phyloP scores from a whole-genome alignment of 345 rosid species.

The Corymbia maculata region DNA sequence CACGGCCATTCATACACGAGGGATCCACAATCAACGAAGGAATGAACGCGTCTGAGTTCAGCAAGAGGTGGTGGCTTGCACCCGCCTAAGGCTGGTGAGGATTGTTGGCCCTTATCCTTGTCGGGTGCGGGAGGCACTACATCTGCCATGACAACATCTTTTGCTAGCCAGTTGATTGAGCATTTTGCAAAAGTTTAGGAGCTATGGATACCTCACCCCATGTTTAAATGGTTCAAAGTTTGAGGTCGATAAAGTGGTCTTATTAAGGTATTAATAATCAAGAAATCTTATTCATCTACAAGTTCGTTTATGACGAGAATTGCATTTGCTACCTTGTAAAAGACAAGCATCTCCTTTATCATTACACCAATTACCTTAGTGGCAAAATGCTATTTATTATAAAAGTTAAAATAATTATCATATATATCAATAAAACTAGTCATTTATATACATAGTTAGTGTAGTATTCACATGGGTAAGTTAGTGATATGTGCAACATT shows the following conservation, averaged over 20 bases:
- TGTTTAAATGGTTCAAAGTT: background rate
- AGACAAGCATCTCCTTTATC: background rate
- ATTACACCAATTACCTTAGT: accelerated
- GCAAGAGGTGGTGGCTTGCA: background rate
- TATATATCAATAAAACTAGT: background rate
- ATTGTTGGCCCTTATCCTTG: background rate
- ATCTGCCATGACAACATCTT: background rate
- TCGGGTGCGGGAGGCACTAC: background rate
- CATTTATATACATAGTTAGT: background rate
- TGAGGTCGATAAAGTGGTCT: no score
- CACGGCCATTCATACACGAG: background rate
- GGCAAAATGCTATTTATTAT: background rate
- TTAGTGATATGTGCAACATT: background rate
- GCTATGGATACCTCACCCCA: background rate
- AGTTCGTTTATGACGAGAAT: accelerated
- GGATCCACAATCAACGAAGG: background rate
- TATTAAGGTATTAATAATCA: no score
- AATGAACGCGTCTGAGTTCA: background rate
- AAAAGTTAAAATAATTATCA: background rate
- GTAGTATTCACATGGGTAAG: background rate
- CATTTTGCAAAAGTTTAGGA: background rate
- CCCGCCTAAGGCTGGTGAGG: background rate
- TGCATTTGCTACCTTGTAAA: accelerated
- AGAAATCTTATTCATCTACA: no score
- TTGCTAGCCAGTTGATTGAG: background rate